Percentiles rank a stretch among this genome's conserved stretches.
phyloP scores from a whole-genome alignment of 139 green algal genomes.

The Picochlorum sp. region DNA sequence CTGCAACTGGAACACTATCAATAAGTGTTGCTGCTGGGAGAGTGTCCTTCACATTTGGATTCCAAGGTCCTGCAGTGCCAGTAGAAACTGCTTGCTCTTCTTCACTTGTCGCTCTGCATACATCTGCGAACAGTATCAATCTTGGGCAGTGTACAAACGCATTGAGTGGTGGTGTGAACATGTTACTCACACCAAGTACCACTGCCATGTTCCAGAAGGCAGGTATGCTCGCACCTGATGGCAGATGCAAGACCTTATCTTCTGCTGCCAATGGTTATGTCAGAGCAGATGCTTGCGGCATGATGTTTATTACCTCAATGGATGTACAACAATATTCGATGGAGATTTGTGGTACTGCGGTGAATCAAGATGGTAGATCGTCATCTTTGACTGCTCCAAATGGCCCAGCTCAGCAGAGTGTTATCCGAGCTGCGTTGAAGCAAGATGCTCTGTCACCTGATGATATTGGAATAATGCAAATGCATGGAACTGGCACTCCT shows the following conservation, averaged over 20 bases:
- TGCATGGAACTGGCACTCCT: conserved; percentile 43
- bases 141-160: conserved; percentile 35
- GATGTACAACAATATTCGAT: neutral
- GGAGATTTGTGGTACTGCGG: conserved; percentile 29
- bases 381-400: conserved; percentile 56
- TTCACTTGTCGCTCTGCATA: conserved; percentile 37
- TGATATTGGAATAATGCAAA: conserved; percentile 22
- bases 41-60: conserved; percentile 48
- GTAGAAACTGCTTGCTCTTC: conserved; percentile 48
- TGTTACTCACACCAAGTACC: conserved; percentile 56
- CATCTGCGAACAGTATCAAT: conserved; percentile 43
- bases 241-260: conserved; percentile 79
- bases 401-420: conserved; percentile 43
- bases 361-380: conserved; percentile 59
- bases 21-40: conserved; percentile 57
- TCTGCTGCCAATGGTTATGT: conserved; percentile 48
- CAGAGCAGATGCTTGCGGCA: conserved; percentile 18
- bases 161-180: conserved; percentile 59
- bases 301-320: conserved; percentile 8
- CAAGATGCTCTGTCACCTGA: neutral
- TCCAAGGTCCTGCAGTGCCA: conserved; percentile 44
- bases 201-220: conserved; percentile 61
- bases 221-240: conserved; percentile 68
- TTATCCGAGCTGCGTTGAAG: conserved; percentile 32
- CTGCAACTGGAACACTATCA: conserved; percentile 58